Percentiles rank a stretch among this genome's conserved stretches.
Conservation (phyloP, 495 filamentous ascomycete species). For the Neurospora sublineolata region DNA sequence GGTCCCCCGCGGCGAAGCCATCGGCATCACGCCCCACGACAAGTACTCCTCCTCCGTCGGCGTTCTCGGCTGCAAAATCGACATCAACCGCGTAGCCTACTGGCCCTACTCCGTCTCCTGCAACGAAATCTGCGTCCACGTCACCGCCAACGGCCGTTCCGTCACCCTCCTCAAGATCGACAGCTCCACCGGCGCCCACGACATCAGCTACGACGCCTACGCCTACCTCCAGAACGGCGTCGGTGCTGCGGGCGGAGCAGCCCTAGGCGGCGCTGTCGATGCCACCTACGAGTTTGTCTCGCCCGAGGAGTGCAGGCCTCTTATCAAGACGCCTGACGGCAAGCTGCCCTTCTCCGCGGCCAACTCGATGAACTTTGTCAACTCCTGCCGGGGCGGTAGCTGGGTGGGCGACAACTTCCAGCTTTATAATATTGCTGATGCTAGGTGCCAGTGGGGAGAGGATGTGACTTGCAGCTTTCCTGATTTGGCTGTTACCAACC, state of each 20-base stretch:
- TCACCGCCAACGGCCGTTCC: constrained; percentile 24
- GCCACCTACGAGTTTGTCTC: constrained; percentile 21
- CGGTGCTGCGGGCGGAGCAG: constrained; percentile 19
- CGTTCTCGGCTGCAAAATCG: constrained; percentile 35
- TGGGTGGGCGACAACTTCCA: constrained; percentile 25
- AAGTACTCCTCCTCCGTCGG: constrained; percentile 32
- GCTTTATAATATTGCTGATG: constrained; percentile 28
- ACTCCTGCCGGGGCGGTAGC: constrained; percentile 19
- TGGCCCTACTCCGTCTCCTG: constrained; percentile 31
- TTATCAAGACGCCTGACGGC: constrained; percentile 14
- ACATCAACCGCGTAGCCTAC: constrained; percentile 34
- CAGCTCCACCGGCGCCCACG: constrained; percentile 30
- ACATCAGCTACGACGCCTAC: constrained; percentile 35
- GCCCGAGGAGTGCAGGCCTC: constrained; percentile 19
- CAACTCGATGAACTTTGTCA: constrained; percentile 34
- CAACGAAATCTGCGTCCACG: constrained; percentile 30
- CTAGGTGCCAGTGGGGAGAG: constrained; percentile 25
- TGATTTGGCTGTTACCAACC: constrained; percentile 19
- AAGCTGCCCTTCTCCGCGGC: constrained; percentile 29
- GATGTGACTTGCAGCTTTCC: constrained; percentile 26
- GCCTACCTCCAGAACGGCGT: constrained; percentile 30
- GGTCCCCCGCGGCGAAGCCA: neutral
- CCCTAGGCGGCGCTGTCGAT: constrained; percentile 21
- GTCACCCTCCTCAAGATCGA: constrained; percentile 33
- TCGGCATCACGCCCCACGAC: constrained; percentile 31